Evolutionary conservation across 2,329 filamentous ascomycete species (phyloP), one percentile per base, ranked within the genome.

Genomic region (Zasmidium angulare): DNA sequence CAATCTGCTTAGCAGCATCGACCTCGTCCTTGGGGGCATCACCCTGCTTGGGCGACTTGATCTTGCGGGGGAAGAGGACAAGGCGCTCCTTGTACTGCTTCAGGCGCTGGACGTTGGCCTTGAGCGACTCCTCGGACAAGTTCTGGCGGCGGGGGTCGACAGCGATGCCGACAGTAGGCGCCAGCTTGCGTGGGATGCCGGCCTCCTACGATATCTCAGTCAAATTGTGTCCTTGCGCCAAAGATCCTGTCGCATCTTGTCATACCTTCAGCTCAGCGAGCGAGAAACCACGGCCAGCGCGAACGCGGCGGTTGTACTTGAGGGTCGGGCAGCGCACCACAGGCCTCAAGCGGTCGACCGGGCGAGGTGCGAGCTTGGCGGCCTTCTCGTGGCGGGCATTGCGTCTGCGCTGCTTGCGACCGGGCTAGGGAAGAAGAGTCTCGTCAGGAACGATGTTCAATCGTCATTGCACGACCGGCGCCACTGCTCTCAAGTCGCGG

Each of bases 91-190:
- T 90, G 92, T 96, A 99, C 79, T 91, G 91, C 87, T 97, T 93
- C 78, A 99, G 91, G 77, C 95, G 95, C 80, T 90, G 90, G 74
- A 99, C 93, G 83, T 99, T 99, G 85, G 86, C 85, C 79, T 91
- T 86, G 74, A 98, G 89, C 70, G 89, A 90, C 87, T 98, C 95
- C 84, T 96, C 91, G 77, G 89, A 95, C 76, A 96, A 89, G 87
- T 98, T 99, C 84, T 91, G 88, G 81, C 95, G 93, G 84, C 95
- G 93, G 81, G 87, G 85, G 82, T 99, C 95, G 83, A 99, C 93
- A 71, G 91, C 80, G 82, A 99, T 98, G 81, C 95, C 95, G 83
- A 99, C 90, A 79, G 95, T 98, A 76, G 89, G 87, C 73, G 95
- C 95, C 74, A 96, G 86, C 80, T 92, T 93, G 83, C 91, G 91